A percentile compares a stretch with the other conserved stretches of the same genome.
Evolutionary conservation across 345 rosid species (phyloP).

Genomic region (Psidium friedrichsthalianum): DNA sequence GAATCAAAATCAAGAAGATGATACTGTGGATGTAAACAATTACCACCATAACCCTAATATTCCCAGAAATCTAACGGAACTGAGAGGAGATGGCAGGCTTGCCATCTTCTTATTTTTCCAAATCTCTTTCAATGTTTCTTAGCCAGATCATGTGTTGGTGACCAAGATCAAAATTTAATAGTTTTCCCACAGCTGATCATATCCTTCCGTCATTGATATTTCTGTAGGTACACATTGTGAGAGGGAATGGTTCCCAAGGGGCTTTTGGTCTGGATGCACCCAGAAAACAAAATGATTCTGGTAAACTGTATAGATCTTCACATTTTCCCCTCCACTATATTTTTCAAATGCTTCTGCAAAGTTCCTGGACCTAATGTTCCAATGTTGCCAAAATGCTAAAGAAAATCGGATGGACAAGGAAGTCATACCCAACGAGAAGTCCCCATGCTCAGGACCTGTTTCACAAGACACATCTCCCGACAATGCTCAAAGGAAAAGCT

Average conservation of each 20-base stretch:
- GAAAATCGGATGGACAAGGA: not conserved
- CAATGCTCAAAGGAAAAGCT: not conserved
- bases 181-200: not conserved
- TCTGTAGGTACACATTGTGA: slow-evolving; percentile 5
- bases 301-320: not conserved
- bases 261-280: slow-evolving; percentile 2
- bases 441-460: not conserved
- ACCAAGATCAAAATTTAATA: not conserved
- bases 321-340: not conserved
- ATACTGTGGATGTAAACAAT: not conserved
- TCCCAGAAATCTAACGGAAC: not conserved
- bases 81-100: not conserved
- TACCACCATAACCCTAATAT: not conserved
- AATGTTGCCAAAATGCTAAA: not conserved
- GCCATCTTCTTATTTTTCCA: not conserved
- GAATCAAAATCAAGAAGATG: not conserved
- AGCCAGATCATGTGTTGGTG: not conserved
- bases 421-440: not conserved
- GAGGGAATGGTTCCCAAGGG: not conserved
- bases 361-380: not conserved
- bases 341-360: not conserved
- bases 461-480: not conserved
- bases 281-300: not conserved
- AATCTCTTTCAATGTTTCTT: not conserved
- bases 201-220: not conserved